These are phyloP conservation scores for Exophiala sp. DNA, from an alignment of 2,329 filamentous ascomycete species.

Conservation along the genomic window DNA sequence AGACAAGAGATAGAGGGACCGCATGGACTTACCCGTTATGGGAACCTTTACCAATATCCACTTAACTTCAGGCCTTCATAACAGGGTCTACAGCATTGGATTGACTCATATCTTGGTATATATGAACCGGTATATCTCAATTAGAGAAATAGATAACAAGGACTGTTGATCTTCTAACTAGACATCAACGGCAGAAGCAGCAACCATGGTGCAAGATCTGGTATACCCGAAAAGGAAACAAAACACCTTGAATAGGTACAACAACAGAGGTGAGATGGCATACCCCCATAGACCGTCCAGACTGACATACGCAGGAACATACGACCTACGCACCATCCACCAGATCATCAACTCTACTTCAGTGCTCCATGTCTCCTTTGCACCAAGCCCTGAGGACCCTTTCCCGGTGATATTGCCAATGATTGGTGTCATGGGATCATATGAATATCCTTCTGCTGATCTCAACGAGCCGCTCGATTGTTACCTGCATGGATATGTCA, in stretches of 20 bases:
- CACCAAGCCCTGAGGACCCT: constrained; percentile 55
- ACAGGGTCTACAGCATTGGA: too few relatives aligned
- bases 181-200: neutral
- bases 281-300: neutral
- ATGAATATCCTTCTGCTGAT: constrained; percentile 57
- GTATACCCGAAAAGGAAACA: constrained; percentile 60
- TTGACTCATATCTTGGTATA: too few relatives aligned
- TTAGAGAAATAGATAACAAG: too few relatives aligned
- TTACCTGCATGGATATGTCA: constrained; percentile 84
- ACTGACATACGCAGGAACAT: constrained; percentile 53
- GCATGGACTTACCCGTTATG: neutral
- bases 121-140: too few relatives aligned
- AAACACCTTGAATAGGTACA: constrained; percentile 66
- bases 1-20: neutral
- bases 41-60: neutral
- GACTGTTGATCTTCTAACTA: too few relatives aligned
- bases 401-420: constrained; percentile 79
- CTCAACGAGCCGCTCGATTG: constrained; percentile 65
- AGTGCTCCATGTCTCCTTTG: constrained; percentile 78
- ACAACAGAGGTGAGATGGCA: constrained; percentile 54
- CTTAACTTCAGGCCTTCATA: too few relatives aligned
- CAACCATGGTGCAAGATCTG: constrained; percentile 41
- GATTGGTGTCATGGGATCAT: constrained; percentile 80
- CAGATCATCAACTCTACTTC: constrained; percentile 69
- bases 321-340: constrained; percentile 71